A percentile compares a stretch with the other conserved stretches of the same genome.
phyloP scores from a whole-genome alignment of 495 filamentous ascomycete genomes.

The Neurospora pannonica region DNA sequence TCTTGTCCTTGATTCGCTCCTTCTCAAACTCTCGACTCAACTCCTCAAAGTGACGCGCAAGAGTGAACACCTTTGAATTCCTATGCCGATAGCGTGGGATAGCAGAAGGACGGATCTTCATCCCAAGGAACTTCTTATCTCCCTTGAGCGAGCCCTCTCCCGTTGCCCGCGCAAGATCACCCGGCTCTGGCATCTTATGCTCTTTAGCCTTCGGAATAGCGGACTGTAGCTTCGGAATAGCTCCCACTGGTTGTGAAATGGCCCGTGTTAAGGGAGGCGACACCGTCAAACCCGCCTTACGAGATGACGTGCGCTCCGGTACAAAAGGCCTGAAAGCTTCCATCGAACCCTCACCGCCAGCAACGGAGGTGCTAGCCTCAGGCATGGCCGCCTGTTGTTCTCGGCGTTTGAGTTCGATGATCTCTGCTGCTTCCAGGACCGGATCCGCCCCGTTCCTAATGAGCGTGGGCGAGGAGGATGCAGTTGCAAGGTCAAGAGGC shows the following conservation, averaged over 20 bases:
- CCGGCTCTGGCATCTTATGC: slow-evolving; percentile 22
- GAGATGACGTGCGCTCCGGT: slow-evolving; percentile 32
- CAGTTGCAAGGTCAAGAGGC: slow-evolving; percentile 64
- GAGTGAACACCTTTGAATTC: slow-evolving; percentile 68
- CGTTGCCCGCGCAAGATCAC: slow-evolving; percentile 18
- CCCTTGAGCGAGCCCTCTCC: slow-evolving; percentile 32
- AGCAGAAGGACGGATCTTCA: slow-evolving; percentile 57
- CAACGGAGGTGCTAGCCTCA: slow-evolving; percentile 12
- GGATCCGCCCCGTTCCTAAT: slow-evolving; percentile 6
- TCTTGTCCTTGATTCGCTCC: slow-evolving; percentile 77
- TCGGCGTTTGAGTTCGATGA: slow-evolving; percentile 37
- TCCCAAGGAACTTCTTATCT: slow-evolving; percentile 66
- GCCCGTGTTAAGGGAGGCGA: slow-evolving; percentile 62
- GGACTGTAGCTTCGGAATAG: slow-evolving; percentile 24
- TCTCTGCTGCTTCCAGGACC: not conserved
- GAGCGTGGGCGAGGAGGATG: slow-evolving; percentile 21
- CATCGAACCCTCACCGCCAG: slow-evolving; percentile 5
- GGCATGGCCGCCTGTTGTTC: slow-evolving; percentile 26
- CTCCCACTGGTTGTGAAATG: slow-evolving; percentile 54
- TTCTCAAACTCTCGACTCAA: slow-evolving; percentile 94
- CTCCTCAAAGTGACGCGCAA: slow-evolving; percentile 95
- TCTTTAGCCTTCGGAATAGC: slow-evolving; percentile 26
- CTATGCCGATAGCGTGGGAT: slow-evolving; percentile 81
- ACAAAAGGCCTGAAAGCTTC: slow-evolving; percentile 6
- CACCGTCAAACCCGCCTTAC: slow-evolving; percentile 33